phyloP scores from a whole-genome alignment of 2,329 filamentous ascomycete genomes.

The Pseudocercospora vitis region DNA sequence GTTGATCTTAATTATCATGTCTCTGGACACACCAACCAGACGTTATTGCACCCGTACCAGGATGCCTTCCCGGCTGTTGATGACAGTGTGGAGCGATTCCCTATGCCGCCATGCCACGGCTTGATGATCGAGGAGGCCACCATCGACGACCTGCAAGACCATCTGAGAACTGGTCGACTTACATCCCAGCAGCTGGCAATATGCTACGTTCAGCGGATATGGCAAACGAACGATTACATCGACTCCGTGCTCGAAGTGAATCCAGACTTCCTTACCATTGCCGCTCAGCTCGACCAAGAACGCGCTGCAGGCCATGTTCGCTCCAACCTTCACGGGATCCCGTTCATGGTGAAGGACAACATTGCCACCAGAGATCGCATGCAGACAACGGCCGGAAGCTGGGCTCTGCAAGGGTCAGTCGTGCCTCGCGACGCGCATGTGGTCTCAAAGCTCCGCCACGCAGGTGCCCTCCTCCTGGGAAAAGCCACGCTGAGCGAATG shows the following conservation, averaged over 20 bases:
- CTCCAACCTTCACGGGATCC: constrained; percentile 72
- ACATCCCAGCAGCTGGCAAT: constrained; percentile 58
- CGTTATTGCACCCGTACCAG: constrained; percentile 31
- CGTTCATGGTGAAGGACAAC: constrained; percentile 73
- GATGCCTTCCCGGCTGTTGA: constrained; percentile 40
- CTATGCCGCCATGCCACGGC: constrained; percentile 62
- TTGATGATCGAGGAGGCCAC: constrained; percentile 67
- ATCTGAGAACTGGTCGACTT: constrained; percentile 56
- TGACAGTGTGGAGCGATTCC: constrained; percentile 50
- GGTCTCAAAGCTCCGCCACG: constrained; percentile 60
- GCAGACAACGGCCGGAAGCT: constrained; percentile 72
- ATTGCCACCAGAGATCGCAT: constrained; percentile 68
- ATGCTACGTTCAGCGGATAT: constrained; percentile 63
- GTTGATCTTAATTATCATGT: not conserved
- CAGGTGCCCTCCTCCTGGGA: constrained; percentile 68
- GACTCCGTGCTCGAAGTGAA: constrained; percentile 65
- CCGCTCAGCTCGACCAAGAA: constrained; percentile 60
- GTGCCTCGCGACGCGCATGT: constrained; percentile 69
- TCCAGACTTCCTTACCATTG: constrained; percentile 65
- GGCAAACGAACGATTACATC: constrained; percentile 65
- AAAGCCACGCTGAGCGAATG: constrained; percentile 72
- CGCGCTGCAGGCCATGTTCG: constrained; percentile 56
- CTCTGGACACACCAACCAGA: constrained; percentile 1
- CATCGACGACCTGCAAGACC: constrained; percentile 65
- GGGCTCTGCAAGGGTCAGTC: constrained; percentile 63